Conservation (phyloP, 805 yeast species). For the Ogataea dorogensis region DNA sequence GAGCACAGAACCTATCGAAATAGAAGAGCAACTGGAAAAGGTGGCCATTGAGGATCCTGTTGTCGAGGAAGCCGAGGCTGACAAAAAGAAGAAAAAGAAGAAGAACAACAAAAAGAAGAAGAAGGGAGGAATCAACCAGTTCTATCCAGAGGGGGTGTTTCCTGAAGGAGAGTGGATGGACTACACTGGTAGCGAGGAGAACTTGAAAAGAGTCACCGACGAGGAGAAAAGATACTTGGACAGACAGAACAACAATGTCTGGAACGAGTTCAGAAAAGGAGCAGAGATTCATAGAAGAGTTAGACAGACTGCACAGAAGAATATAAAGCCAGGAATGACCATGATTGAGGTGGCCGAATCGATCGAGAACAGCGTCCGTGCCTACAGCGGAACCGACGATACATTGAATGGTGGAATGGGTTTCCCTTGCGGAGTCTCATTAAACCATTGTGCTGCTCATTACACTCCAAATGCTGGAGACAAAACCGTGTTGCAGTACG, state of each 20-base stretch:
- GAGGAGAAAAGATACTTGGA: constrained; percentile 84
- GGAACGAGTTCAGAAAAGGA: constrained; percentile 92
- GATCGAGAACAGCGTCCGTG: constrained; percentile 81
- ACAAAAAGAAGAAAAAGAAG: constrained; percentile 47
- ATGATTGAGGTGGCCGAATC: constrained; percentile 87
- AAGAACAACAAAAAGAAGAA: constrained; percentile 58
- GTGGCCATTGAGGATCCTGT: constrained; percentile 4
- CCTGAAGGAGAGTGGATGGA: constrained; percentile 91
- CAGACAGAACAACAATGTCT: constrained; percentile 56
- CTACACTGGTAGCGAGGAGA: constrained; percentile 58
- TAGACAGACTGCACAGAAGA: constrained; percentile 70
- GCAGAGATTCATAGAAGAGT: constrained; percentile 96
- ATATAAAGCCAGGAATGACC: constrained; percentile 86
- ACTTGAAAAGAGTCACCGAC: constrained; percentile 71
- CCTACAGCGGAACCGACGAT: constrained; percentile 58
- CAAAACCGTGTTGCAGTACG: constrained; percentile 71
- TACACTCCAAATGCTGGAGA: constrained; percentile 97
- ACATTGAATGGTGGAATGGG: constrained; percentile 84
- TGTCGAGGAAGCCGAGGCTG: constrained; percentile 18
- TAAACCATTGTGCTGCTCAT: constrained; percentile 95
- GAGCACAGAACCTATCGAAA: constrained; percentile 4
- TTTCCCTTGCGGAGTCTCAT: constrained; percentile 95
- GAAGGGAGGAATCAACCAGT: constrained; percentile 60
- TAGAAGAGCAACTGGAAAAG: constrained; percentile 7
- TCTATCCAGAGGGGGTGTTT: constrained; percentile 68